Percentiles rank a stretch among this genome's conserved stretches.
phyloP scores from a whole-genome alignment of 805 yeast genomes.

The Nematodospora valgi region DNA sequence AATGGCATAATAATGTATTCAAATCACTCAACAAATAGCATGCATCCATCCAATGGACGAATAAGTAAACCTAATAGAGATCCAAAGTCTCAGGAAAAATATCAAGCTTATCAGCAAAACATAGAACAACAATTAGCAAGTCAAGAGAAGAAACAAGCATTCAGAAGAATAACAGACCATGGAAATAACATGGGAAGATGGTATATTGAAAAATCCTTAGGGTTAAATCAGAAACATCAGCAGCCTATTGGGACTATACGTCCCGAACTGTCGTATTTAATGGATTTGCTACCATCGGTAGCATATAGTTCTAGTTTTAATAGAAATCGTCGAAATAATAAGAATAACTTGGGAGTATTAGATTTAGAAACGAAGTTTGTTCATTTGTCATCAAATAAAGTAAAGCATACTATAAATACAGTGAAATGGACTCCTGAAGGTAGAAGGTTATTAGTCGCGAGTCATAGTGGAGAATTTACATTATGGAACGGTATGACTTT shows the following conservation, averaged over 20 bases:
- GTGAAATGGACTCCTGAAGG: conserved; percentile 98
- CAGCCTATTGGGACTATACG: conserved; percentile 52
- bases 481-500: conserved; percentile 95
- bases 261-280: conserved; percentile 65
- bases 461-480: conserved; percentile 93
- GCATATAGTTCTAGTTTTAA: conserved; percentile 46
- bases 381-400: conserved; percentile 87
- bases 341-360: conserved; percentile 43
- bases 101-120: conserved; percentile 27
- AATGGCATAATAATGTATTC: too few species aligned
- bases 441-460: conserved; percentile 80
- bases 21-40: too few species aligned
- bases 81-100: conserved; percentile 15
- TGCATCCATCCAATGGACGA: neutral
- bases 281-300: conserved; percentile 62
- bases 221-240: conserved; percentile 26
- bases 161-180: conserved; percentile 73
- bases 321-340: conserved; percentile 18
- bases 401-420: conserved; percentile 84
- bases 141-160: conserved; percentile 50
- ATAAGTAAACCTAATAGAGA: conserved; percentile 6
- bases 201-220: conserved; percentile 44
- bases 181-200: conserved; percentile 72
- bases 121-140: conserved; percentile 41
- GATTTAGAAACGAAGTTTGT: conserved; percentile 80